These are phyloP conservation scores for Cicer chorassanicum DNA, from an alignment of 306 rosid genomes.

Conservation along the genomic window DNA sequence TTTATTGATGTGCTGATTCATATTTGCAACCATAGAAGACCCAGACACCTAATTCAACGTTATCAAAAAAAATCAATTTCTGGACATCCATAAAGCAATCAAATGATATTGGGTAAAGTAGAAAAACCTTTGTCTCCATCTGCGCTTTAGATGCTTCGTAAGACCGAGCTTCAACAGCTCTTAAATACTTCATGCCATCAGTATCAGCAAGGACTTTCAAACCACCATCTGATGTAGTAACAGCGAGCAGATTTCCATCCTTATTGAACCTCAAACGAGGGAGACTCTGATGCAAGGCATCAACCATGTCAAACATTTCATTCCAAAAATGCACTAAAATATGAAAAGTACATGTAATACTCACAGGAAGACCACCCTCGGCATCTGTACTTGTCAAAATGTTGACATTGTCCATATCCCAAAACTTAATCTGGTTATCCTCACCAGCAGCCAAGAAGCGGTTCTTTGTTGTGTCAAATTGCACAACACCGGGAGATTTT, in stretches of 20 bases:
- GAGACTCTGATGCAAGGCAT: constrained; percentile 56
- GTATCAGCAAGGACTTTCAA: constrained; percentile 76
- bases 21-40: constrained; percentile 52
- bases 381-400: constrained; percentile 68
- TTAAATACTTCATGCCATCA: constrained; percentile 63
- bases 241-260: constrained; percentile 88
- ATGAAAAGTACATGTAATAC: constrained; percentile 42
- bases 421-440: constrained; percentile 83
- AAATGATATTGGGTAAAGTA: constrained; percentile 23
- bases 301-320: constrained; percentile 42
- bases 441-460: constrained; percentile 88
- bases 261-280: constrained; percentile 84
- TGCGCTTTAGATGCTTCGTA: constrained; percentile 64
- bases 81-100: constrained; percentile 16
- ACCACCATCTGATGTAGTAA: constrained; percentile 68
- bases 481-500: constrained; percentile 71
- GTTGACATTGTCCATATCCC: constrained; percentile 78
- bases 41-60: constrained; percentile 57
- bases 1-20: constrained; percentile 50
- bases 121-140: constrained; percentile 70
- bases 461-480: constrained; percentile 76
- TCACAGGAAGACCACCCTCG: constrained; percentile 83
- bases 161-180: constrained; percentile 58
- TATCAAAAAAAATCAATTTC: constrained; percentile 11
- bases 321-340: constrained; percentile 33